Conservation (phyloP, 1,284 basidiomycete genomes). For the Leccinum angustisporum region DNA sequence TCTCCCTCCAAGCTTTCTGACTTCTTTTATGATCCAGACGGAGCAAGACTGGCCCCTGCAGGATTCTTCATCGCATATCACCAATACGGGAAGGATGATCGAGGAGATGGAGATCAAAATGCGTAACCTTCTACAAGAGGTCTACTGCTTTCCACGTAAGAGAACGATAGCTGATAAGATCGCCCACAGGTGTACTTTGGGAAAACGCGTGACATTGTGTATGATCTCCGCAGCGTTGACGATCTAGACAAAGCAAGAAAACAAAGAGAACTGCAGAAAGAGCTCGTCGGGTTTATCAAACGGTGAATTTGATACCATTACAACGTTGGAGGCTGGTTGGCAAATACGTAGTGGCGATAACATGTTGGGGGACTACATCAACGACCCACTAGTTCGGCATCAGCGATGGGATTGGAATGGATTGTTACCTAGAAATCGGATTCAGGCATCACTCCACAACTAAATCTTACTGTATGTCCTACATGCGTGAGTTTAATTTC, state of each 20-base stretch:
- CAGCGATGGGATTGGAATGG: constrained; percentile 93
- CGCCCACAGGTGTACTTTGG: constrained; percentile 86
- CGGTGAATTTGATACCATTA: constrained; percentile 42
- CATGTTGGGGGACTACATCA: constrained; percentile 13
- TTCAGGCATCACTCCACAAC: constrained; percentile 1
- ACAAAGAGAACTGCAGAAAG: constrained; percentile 88
- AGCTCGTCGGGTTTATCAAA: constrained; percentile 89
- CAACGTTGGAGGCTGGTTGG: neutral
- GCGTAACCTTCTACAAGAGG: constrained; percentile 92
- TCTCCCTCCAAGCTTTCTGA: constrained; percentile 15
- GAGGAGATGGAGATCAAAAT: constrained; percentile 99
- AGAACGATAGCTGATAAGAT: constrained; percentile 7
- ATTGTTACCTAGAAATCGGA: constrained; percentile 70
- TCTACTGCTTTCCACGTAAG: constrained; percentile 27
- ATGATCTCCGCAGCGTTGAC: constrained; percentile 84
- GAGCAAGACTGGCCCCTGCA: constrained; percentile 86
- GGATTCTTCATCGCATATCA: constrained; percentile 80
- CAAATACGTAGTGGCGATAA: constrained; percentile 2
- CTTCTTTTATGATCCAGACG: constrained; percentile 46
- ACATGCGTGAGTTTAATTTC: constrained; percentile 84
- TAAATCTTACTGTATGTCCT: constrained; percentile 31
- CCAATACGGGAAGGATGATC: constrained; percentile 91
- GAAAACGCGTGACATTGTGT: constrained; percentile 94
- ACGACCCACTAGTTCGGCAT: constrained; percentile 50
- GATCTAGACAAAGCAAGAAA: constrained; percentile 82